Percentiles rank a stretch among this genome's conserved stretches.
phyloP scores from a whole-genome alignment of 2,329 filamentous ascomycete species.

The Thielaviopsis ethacetica region DNA sequence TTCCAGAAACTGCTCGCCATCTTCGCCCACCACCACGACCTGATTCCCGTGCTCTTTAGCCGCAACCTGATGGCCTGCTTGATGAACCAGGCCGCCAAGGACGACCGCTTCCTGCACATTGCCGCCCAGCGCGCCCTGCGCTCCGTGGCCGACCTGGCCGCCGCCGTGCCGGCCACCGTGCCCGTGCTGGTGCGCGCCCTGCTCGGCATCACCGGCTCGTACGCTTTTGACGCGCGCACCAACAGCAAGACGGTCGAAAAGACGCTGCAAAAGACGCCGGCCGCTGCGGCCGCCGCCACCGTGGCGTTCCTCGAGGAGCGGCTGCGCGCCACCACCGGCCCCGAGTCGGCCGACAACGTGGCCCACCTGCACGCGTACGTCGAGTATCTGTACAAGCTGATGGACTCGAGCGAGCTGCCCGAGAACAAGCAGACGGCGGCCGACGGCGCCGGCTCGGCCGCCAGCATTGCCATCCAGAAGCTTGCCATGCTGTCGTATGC shows the following conservation, averaged over 20 bases:
- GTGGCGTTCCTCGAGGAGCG: constrained; percentile 32
- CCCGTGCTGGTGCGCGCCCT: constrained; percentile 47
- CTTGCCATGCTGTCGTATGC: constrained; percentile 41
- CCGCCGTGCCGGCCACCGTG: constrained; percentile 42
- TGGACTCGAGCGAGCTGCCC: constrained; percentile 23
- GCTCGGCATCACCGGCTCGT: constrained; percentile 51
- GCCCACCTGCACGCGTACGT: constrained; percentile 30
- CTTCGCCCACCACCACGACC: constrained; percentile 27
- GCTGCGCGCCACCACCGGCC: constrained; percentile 15
- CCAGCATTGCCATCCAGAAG: constrained; percentile 30
- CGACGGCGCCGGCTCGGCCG: constrained; percentile 16
- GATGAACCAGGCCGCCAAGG: constrained; percentile 64
- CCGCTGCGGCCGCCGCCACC: constrained; percentile 36
- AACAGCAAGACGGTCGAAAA: constrained; percentile 73
- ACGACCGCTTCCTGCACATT: constrained; percentile 64
- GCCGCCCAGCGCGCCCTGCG: constrained; percentile 65
- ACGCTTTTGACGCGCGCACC: constrained; percentile 74
- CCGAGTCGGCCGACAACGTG: constrained; percentile 5
- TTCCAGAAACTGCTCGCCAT: constrained; percentile 58
- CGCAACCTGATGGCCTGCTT: constrained; percentile 68
- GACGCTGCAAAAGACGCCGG: constrained; percentile 44
- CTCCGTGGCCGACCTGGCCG: constrained; percentile 47
- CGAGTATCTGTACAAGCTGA: constrained; percentile 36
- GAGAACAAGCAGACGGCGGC: constrained; percentile 20
- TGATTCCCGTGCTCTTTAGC: constrained; percentile 52